phyloP scores from a whole-genome alignment of 2,329 filamentous ascomycete species.

The Hymenoscyphus fraxineus region DNA sequence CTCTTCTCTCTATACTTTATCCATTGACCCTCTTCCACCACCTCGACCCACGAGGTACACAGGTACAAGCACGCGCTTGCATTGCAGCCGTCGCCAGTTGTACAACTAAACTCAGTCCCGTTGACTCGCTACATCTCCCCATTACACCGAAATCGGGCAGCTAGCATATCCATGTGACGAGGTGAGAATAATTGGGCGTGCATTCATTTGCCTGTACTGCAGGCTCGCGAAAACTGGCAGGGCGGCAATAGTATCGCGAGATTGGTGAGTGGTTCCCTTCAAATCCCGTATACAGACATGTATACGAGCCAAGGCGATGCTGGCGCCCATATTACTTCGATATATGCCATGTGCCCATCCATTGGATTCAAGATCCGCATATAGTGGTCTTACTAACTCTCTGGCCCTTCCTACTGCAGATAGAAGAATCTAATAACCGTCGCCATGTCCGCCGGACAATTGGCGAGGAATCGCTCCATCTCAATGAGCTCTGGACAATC shows the following conservation, averaged over 20 bases:
- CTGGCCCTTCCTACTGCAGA: constrained; percentile 25
- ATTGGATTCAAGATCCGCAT: constrained; percentile 25
- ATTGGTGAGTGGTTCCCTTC: constrained; percentile 28
- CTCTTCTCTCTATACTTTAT: constrained; percentile 22
- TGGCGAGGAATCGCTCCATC: constrained; percentile 56
- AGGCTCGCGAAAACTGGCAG: constrained; percentile 30
- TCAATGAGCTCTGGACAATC: constrained; percentile 57
- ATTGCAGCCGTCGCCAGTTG: constrained; percentile 25
- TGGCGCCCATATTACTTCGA: constrained; percentile 16
- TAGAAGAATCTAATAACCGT: constrained; percentile 33
- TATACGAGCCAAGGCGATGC: constrained; percentile 22
- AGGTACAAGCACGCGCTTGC: constrained; percentile 23
- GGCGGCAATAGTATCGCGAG: constrained; percentile 31
- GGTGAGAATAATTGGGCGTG: constrained; percentile 32
- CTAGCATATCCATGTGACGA: constrained; percentile 34
- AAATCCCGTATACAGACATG: constrained; percentile 1
- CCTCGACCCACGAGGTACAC: constrained; percentile 5
- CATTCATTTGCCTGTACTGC: constrained; percentile 35
- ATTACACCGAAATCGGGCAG: constrained; percentile 24
- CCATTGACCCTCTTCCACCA: constrained; percentile 15
- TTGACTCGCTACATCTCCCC: constrained; percentile 22
- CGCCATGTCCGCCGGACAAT: constrained; percentile 55
- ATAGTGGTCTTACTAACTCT: constrained; percentile 32
- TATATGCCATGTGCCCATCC: constrained; percentile 25
- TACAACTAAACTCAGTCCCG: constrained; percentile 21